Conservation (phyloP, 2,329 filamentous ascomycete species). For the Calonectria pseudoreteaudii region DNA sequence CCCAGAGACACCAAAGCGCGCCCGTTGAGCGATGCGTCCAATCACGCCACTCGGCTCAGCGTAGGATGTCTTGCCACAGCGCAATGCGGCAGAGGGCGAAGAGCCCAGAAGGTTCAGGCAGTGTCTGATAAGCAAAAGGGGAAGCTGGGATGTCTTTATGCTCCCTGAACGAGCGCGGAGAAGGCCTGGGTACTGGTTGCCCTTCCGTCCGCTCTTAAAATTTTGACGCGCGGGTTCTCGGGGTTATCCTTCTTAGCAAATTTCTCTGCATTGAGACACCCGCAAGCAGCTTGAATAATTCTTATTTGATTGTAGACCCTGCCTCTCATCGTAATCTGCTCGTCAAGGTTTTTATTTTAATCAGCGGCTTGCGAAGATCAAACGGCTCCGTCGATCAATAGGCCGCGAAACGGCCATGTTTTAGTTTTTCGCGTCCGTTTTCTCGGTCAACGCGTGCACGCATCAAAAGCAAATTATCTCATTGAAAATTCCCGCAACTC, state of each 20-base stretch:
- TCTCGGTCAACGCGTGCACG: background rate
- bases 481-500: background rate
- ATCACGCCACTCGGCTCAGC: background rate
- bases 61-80: background rate
- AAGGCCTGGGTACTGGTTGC: background rate
- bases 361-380: background rate
- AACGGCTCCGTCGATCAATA: background rate
- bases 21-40: background rate
- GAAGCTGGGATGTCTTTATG: background rate
- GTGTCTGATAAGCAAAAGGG: background rate
- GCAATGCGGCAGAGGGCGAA: background rate
- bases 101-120: background rate
- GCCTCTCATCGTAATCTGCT: background rate
- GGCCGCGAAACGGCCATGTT: background rate
- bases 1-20: background rate
- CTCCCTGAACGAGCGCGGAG: background rate
- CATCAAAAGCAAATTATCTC: background rate
- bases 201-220: background rate
- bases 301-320: background rate
- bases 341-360: background rate
- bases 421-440: background rate
- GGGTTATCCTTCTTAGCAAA: background rate
- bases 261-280: background rate
- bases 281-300: background rate
- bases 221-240: background rate